Evolutionary conservation across 1,284 basidiomycete species (phyloP), one percentile per base, ranked within the genome.

Genomic region (Porodaedalea pini): DNA sequence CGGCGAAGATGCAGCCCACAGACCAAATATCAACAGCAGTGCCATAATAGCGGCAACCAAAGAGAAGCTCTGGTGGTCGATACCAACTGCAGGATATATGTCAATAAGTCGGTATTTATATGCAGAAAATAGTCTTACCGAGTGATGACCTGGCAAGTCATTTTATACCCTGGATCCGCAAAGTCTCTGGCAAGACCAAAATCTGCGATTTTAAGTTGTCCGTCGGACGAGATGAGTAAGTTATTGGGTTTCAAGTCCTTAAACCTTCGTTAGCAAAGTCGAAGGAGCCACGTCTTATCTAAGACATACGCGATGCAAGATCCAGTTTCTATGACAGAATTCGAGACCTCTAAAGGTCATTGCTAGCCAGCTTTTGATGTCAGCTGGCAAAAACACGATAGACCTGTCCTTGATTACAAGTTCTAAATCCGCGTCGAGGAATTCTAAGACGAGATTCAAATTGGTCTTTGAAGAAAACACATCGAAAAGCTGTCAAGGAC

Each of bases 201-300:
- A 85, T 99, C 97, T 23, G 97, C 97, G 61, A 99, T 85, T 73
- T 99, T 99, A 62, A 99, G 86, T 57, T 93, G 87, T 0, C 97
- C 97, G 51, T 91, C 82, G 0, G 90, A 85, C 0, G 93, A 85
- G 57, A 99, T 92, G 64, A 99, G 85, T 77, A 99, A 81, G 75
- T 99, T 99, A 75, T 98, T 99, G 2, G 97, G 96, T 71, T 99
- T 99, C 65, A 99, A 73, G 79, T 99, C 97, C 94, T 97, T 68
- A 17, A 45, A 53, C 34, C 8, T 15, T 23, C 23, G 25, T 55
- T 34, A 58, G 37, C 27, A 47, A 21, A 37, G 19, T 11, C 44
- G 19, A 51, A 45, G 23, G 25, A 21, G 17, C n/a, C 31, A 7
- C 10, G 21, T 44, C 6, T 13, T 2, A 23, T 1, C 5, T 25